Base-by-base conservation (phyloP, 73 alveolate species). In the Paramecium primaurelia region DNA sequence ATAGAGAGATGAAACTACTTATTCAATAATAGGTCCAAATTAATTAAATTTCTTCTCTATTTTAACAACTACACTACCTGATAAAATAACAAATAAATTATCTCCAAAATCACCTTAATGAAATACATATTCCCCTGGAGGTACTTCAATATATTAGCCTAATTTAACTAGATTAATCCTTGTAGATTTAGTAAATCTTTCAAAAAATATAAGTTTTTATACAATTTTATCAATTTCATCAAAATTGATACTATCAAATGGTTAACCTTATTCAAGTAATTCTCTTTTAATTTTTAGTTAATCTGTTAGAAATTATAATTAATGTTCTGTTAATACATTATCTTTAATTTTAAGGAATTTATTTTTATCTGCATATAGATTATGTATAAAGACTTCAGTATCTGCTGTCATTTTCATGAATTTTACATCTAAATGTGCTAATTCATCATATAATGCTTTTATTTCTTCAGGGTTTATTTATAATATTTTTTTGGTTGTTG, bases 91-190 rank as follows among this genome's bases (percentile, higher is more conserved):
- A 47, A 44, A 80, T 20, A 80, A 26, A 49, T 80, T 80, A 80
- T 80, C 91, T 3, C 91, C 91, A 80, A 45, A 80, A 80, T 80
- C 91, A 0, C 91, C 91, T 49, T 80, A 47, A 42, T 45, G 71
- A 80, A 80, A 80, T 40, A 80, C 91, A 45, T 80, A 80, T 45
- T 80, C 91, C 3, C 91, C 91, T 3, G 91, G 91, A 26, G 71
- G 75, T 1, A 80, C 47, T 49, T 80, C 91, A 0, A 47, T n/a
- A 49, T 80, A 80, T 7, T 32, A 8, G 2, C 91, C 91, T 3
- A 80, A 10, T 44, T 80, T 80, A 0, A 47, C 34, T 4, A 80
- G 32, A 45, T 80, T 80, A 9, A 80, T 80, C 18, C 91, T 80
- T 45, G 91, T 80, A 4, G 91, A 80, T 47, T 80, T 80, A 44